Percentiles rank a stretch among this genome's conserved stretches.
Conservation (phyloP, 768 basidiomycete genomes). For the Terana coerulea region DNA sequence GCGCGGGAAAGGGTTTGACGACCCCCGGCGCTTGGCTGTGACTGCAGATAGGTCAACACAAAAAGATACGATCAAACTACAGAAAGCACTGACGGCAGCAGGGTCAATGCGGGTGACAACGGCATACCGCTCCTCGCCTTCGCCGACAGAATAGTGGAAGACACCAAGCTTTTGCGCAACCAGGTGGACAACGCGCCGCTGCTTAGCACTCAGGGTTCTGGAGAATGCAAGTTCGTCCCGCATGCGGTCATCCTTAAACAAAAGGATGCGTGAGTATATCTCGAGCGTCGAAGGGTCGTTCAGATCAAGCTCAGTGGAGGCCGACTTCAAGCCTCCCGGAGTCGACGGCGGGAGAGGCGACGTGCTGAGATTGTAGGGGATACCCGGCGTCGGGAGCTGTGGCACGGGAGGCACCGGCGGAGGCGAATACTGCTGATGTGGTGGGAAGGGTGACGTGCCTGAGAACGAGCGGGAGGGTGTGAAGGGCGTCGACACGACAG, state of each 20-base stretch:
- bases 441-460: conserved; percentile 55
- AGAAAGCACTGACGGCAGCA: conserved; percentile 48
- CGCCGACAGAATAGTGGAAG: conserved; percentile 90
- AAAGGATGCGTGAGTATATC: conserved; percentile 92
- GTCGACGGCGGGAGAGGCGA: conserved; percentile 56
- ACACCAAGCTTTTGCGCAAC: conserved; percentile 96
- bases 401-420: conserved; percentile 36
- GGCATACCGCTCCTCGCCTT: conserved; percentile 89
- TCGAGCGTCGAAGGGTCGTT: conserved; percentile 95
- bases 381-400: conserved; percentile 35
- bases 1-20: conserved; percentile 75
- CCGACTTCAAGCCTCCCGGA: conserved; percentile 64
- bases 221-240: conserved; percentile 97
- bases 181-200: conserved; percentile 89
- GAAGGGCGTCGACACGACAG: conserved; percentile 51
- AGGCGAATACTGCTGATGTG: conserved; percentile 61
- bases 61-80: not conserved
- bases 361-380: conserved; percentile 39
- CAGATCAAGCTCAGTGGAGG: conserved; percentile 78
- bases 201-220: conserved; percentile 76
- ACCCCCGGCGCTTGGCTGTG: conserved; percentile 39
- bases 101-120: conserved; percentile 92
- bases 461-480: conserved; percentile 75
- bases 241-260: conserved; percentile 98
- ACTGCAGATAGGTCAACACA: conserved; percentile 2